These are phyloP conservation scores for Coemansia sp. DNA, from an alignment of 192 early-diverging fungal species.

Conservation along the genomic window DNA sequence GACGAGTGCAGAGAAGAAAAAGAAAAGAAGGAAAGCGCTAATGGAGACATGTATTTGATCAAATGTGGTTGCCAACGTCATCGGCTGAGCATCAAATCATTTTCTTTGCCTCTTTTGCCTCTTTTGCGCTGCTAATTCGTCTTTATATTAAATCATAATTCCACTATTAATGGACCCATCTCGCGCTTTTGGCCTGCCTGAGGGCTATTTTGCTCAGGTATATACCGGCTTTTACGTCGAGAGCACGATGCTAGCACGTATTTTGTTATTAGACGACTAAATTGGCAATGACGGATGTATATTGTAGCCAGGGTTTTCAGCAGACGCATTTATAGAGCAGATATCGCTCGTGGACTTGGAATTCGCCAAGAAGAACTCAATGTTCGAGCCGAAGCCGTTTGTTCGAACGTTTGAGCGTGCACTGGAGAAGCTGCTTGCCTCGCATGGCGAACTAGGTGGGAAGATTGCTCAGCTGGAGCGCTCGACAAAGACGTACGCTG, in stretches of 20 bases:
- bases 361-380: conserved; percentile 52
- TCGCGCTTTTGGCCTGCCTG: conserved; percentile 49
- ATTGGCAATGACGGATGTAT: not conserved
- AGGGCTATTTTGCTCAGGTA: conserved; percentile 57
- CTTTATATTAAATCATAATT: not conserved
- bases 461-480: conserved; percentile 87
- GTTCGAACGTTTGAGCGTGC: conserved; percentile 89
- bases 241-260: not conserved
- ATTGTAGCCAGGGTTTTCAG: conserved; percentile 57
- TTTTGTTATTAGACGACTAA: not conserved
- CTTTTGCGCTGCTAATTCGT: conserved; percentile 1
- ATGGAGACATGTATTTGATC: not conserved
- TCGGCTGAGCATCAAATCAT: not conserved
- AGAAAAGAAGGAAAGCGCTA: too few relatives aligned
- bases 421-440: conserved; percentile 77
- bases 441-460: conserved; percentile 75
- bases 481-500: conserved; percentile 72
- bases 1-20: conserved; percentile 11
- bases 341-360: conserved; percentile 56
- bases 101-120: not conserved
- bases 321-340: conserved; percentile 64
- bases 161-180: conserved; percentile 39
- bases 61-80: not conserved
- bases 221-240: not conserved
- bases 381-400: conserved; percentile 91